Conservation (phyloP, 495 filamentous ascomycete genomes). For the Penicillium bialowiezense region DNA sequence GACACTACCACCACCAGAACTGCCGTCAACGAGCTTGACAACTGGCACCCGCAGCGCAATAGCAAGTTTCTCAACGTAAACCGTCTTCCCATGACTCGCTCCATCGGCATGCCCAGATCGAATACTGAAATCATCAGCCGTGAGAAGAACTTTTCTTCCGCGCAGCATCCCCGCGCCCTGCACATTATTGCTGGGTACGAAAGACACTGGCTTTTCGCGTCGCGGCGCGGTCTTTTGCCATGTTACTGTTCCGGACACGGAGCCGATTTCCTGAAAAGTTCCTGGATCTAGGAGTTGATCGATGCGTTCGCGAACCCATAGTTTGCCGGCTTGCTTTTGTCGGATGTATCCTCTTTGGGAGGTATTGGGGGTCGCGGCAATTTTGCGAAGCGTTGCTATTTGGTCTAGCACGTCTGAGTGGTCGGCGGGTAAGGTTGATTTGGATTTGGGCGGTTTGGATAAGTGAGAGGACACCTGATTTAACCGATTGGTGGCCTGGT, state of each 20-base stretch:
- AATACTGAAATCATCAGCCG: conserved; percentile 63
- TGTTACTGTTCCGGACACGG: conserved; percentile 54
- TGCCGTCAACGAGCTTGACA: conserved; percentile 62
- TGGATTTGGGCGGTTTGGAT: conserved; percentile 12
- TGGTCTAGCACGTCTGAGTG: conserved; percentile 59
- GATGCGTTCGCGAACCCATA: conserved; percentile 64
- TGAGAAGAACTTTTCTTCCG: conserved; percentile 55
- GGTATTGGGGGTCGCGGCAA: conserved; percentile 52
- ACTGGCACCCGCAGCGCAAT: conserved; percentile 53
- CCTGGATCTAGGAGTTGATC: conserved; percentile 51
- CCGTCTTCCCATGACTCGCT: conserved; percentile 53
- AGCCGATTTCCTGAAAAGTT: conserved; percentile 56
- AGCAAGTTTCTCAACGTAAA: conserved; percentile 56
- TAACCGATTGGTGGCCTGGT: conserved; percentile 32
- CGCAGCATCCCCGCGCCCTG: conserved; percentile 46
- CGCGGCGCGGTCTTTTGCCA: conserved; percentile 49
- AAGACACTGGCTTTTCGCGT: conserved; percentile 49
- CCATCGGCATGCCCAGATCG: conserved; percentile 63
- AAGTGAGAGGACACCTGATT: conserved; percentile 37
- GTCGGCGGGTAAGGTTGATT: conserved; percentile 48
- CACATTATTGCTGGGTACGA: conserved; percentile 55
- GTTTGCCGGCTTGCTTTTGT: conserved; percentile 61
- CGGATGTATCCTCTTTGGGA: conserved; percentile 54
- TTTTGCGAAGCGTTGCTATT: conserved; percentile 44
- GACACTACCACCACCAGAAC: conserved; percentile 59